These are phyloP conservation scores for Phytopythium sindhum DNA, from an alignment of 352 stramenopile species.

Conservation along the genomic window DNA sequence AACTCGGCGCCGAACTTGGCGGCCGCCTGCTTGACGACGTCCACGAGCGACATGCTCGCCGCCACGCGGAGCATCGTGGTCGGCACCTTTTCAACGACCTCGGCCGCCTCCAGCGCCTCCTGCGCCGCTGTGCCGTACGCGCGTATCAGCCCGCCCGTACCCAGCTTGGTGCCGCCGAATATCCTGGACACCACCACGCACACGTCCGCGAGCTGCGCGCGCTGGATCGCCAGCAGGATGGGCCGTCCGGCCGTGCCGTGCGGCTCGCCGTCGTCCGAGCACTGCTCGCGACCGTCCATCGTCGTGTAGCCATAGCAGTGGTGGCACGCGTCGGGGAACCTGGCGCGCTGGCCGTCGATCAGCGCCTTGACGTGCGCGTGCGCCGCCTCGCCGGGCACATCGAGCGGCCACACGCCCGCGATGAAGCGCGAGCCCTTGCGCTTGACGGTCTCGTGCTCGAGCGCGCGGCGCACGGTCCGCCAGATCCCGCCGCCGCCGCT, in stretches of 20 bases:
- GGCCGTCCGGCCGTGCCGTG: slow-evolving; percentile 68
- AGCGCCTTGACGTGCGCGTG: slow-evolving; percentile 41
- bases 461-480: slow-evolving; percentile 37
- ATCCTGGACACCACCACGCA: slow-evolving; percentile 73
- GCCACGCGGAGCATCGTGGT: slow-evolving; percentile 30
- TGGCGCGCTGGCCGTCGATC: slow-evolving; percentile 36
- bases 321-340: slow-evolving; percentile 59
- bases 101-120: slow-evolving; percentile 43
- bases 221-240: slow-evolving; percentile 57
- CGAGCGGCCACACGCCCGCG: slow-evolving; percentile 52
- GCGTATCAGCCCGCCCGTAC: slow-evolving; percentile 65
- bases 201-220: slow-evolving; percentile 59
- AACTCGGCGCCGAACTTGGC: slow-evolving; percentile 39
- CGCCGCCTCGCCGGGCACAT: slow-evolving; percentile 15
- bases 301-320: slow-evolving; percentile 73
- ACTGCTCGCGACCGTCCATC: slow-evolving; percentile 46
- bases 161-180: slow-evolving; percentile 72
- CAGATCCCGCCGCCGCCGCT: slow-evolving; percentile 8
- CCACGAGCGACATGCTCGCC: slow-evolving; percentile 31
- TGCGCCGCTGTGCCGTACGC: slow-evolving; percentile 64
- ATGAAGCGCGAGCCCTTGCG: slow-evolving; percentile 84
- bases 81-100: slow-evolving; percentile 53
- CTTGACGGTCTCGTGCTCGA: slow-evolving; percentile 79
- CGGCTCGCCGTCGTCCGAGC: slow-evolving; percentile 75
- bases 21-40: slow-evolving; percentile 48